phyloP scores from a whole-genome alignment of 345 rosid species.

The Rhizophora apiculata region DNA sequence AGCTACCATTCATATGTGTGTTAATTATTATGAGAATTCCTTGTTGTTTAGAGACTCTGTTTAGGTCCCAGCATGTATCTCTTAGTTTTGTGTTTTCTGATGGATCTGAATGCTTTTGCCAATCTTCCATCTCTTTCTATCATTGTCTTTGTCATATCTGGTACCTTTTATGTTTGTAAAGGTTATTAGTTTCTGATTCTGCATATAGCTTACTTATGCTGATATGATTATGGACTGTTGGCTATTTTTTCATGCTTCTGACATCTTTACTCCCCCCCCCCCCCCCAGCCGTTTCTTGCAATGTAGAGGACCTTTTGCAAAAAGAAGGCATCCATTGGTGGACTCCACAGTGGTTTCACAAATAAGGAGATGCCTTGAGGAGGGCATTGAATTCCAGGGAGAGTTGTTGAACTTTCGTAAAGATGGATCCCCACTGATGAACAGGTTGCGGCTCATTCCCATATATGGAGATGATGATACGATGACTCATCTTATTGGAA shows the following conservation, averaged over 20 bases:
- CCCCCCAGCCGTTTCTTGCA: slow-evolving; percentile 75
- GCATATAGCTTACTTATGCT: too few relatives aligned
- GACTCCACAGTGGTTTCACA: slow-evolving; percentile 72
- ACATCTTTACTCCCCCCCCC: not conserved
- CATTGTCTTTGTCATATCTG: too few relatives aligned
- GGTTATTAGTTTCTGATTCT: too few relatives aligned
- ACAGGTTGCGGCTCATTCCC: slow-evolving; percentile 71
- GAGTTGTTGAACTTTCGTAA: slow-evolving; percentile 81
- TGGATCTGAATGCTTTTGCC: too few relatives aligned
- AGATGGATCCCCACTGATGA: slow-evolving; percentile 80
- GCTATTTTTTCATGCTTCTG: slow-evolving; percentile 17
- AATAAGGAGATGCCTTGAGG: slow-evolving; percentile 73
- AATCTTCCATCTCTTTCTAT: too few relatives aligned
- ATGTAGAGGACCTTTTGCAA: slow-evolving; percentile 91
- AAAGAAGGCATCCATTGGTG: slow-evolving; percentile 80
- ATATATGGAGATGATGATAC: slow-evolving; percentile 78
- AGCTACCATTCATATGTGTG: too few relatives aligned
- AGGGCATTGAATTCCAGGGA: slow-evolving; percentile 83
- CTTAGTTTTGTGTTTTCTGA: too few relatives aligned
- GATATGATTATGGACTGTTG: too few relatives aligned
- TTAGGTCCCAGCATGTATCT: too few relatives aligned
- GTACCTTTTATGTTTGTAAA: too few relatives aligned
- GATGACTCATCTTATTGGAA: slow-evolving; percentile 79
- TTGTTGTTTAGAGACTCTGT: too few relatives aligned
- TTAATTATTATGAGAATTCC: too few relatives aligned